A percentile compares a stretch with the other conserved stretches of the same genome.
Evolutionary conservation across 2,329 filamentous ascomycete species (phyloP).

Genomic region (Colletotrichum filicis): DNA sequence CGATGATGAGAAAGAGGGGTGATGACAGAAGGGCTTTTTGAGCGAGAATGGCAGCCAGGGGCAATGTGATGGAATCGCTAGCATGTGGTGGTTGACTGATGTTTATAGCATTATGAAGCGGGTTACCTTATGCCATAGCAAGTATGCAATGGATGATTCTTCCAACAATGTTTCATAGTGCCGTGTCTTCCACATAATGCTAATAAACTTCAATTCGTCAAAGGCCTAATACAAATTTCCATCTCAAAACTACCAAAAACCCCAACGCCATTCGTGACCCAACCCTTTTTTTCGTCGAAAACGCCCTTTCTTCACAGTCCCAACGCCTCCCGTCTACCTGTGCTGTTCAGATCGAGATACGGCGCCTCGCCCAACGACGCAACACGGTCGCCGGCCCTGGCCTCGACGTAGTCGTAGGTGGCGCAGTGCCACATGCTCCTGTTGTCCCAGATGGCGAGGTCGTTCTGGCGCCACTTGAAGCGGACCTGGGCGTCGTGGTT

Average conservation of each 20-base stretch:
- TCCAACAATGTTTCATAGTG: not conserved
- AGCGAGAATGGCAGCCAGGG: not conserved
- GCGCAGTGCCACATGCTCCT: conserved; percentile 61
- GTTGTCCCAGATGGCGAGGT: conserved; percentile 76
- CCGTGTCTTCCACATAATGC: not conserved
- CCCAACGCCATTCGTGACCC: conserved; percentile 9
- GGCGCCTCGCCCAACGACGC: conserved; percentile 55
- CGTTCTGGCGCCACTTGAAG: conserved; percentile 63
- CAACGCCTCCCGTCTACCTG: conserved; percentile 51
- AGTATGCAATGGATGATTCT: not conserved
- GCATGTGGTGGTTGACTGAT: not conserved
- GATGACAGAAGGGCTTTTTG: conserved; percentile 2
- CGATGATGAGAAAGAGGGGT: conserved; percentile 18
- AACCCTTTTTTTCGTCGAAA: not conserved
- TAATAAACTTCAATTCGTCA: not conserved
- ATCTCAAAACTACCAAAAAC: not conserved
- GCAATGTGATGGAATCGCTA: not conserved
- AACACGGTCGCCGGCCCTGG: conserved; percentile 54
- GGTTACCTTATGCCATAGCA: not conserved
- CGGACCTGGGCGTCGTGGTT: conserved; percentile 69
- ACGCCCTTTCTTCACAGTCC: conserved; percentile 27
- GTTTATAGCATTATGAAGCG: not conserved
- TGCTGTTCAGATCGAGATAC: conserved; percentile 51
- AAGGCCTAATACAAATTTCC: not conserved
- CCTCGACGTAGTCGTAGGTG: conserved; percentile 68